Evolutionary conservation across 805 yeast species (phyloP).

Genomic region (Ogataea neopini): DNA sequence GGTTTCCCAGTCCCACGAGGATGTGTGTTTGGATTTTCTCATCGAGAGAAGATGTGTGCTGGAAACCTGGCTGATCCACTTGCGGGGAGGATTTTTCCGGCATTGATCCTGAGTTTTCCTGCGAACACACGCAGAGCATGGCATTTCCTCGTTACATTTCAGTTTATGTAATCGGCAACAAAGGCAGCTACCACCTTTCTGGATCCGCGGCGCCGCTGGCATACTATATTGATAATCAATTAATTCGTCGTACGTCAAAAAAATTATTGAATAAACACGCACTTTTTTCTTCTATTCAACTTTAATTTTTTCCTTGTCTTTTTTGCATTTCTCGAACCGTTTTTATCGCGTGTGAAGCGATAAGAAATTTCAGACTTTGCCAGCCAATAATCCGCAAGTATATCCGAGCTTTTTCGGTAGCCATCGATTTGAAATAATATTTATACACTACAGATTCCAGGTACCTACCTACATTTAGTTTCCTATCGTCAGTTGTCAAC

Average conservation of each 20-base stretch:
- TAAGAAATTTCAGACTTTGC: neutral
- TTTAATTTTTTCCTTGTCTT: neutral
- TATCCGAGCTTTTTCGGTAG: too few relatives aligned
- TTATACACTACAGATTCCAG: too few relatives aligned
- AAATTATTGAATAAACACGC: neutral
- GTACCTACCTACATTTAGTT: too few relatives aligned
- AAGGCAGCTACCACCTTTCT: conserved; percentile 13
- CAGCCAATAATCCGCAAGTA: neutral
- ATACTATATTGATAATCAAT: too few relatives aligned
- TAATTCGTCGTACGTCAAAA: too few relatives aligned
- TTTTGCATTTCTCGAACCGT: neutral
- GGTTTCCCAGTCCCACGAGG: conserved; percentile 8
- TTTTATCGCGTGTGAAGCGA: neutral
- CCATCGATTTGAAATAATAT: too few relatives aligned
- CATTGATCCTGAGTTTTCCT: conserved; percentile 20
- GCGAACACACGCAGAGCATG: conserved; percentile 14
- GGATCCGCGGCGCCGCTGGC: neutral
- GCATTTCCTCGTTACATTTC: conserved; percentile 17
- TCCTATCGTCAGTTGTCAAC: too few relatives aligned
- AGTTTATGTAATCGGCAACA: conserved; percentile 14
- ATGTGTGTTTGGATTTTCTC: neutral
- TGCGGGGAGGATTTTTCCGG: conserved; percentile 32
- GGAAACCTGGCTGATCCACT: conserved; percentile 12
- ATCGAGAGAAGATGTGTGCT: neutral
- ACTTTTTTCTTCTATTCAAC: neutral